phyloP scores from a whole-genome alignment of 805 yeast species.

The Nakazawaea populi region DNA sequence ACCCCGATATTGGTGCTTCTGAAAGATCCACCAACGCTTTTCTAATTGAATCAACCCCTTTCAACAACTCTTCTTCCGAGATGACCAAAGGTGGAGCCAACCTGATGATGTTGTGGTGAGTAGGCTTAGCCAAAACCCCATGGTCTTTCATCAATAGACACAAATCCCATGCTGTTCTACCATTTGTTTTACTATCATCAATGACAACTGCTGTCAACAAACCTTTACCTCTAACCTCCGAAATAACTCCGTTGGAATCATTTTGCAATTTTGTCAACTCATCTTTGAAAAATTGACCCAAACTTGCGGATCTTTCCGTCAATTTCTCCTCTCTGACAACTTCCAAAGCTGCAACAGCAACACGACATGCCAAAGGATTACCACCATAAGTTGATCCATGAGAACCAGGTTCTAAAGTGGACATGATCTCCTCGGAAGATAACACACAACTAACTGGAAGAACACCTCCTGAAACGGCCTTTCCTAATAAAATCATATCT shows the following conservation, averaged over 20 bases:
- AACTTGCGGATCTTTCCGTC: constrained; percentile 65
- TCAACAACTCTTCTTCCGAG: constrained; percentile 75
- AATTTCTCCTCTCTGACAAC: constrained; percentile 85
- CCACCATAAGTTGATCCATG: constrained; percentile 99
- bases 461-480: constrained; percentile 94
- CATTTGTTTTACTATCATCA: constrained; percentile 76
- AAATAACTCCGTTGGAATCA: constrained; percentile 46
- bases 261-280: constrained; percentile 49
- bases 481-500: constrained; percentile 84
- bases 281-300: constrained; percentile 65
- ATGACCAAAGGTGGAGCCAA: constrained; percentile 95
- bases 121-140: constrained; percentile 93
- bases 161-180: constrained; percentile 94
- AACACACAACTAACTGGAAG: constrained; percentile 88
- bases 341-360: constrained; percentile 87
- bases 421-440: constrained; percentile 87
- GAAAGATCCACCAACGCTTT: constrained; percentile 52
- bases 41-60: constrained; percentile 74
- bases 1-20: constrained; percentile 41
- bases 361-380: constrained; percentile 89
- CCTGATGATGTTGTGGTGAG: constrained; percentile 93
- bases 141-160: constrained; percentile 82
- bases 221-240: constrained; percentile 79
- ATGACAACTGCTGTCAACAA: constrained; percentile 87
- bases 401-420: constrained; percentile 86